Base-by-base conservation (phyloP, 2,329 filamentous ascomycete species). In the Fusarium torreyae region DNA sequence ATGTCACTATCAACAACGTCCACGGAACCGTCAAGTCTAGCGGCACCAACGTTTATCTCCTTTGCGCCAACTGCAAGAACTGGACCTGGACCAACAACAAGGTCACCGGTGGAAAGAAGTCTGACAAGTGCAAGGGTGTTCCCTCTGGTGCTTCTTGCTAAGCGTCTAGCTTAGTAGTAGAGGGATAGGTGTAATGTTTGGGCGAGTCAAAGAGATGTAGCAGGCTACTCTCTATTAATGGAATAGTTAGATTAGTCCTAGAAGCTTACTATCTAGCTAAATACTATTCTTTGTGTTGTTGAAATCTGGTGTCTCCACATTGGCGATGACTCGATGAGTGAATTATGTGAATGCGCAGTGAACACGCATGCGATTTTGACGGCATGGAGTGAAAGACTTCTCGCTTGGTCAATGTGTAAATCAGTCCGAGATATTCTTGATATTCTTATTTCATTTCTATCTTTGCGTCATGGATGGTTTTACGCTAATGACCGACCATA, bases 31-130 rank as follows among this genome's bases (percentile, higher is more conserved):
- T 87, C 46, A 60, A 75, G 34, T 75, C 75, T 3, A 68, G 67
- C 9, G 83, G 72, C n/a, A 80, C 76, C 20, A 75, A 84, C 51
- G 75, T 87, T 66, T 85, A 85, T 71, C 85, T 89, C 57, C 81
- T 88, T 17, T 89, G 87, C 69, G 87, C 82, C 15, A 77, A 75
- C 40, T 85, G 83, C 33, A 79, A 80, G 56, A 79, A 82, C 76
- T 89, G 86, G 85, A 85, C 81, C 17, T 88, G 85, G 84, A 79
- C 75, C 15, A 80, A 77, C 45, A 82, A 86, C 63, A 74, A 66
- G 43, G 78, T 88, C 38, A 85, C 84, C 20, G 87, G 87, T 39
- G 87, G 87, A 50, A 81, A 84, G 72, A 81, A 57, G n/a, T 74
- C 69, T 8, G 49, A 44, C 46, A 64, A 64, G 42, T 78, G 76